Evolutionary conservation across 2,329 filamentous ascomycete genomes (phyloP).

Genomic region (Diaporthe citriasiana): DNA sequence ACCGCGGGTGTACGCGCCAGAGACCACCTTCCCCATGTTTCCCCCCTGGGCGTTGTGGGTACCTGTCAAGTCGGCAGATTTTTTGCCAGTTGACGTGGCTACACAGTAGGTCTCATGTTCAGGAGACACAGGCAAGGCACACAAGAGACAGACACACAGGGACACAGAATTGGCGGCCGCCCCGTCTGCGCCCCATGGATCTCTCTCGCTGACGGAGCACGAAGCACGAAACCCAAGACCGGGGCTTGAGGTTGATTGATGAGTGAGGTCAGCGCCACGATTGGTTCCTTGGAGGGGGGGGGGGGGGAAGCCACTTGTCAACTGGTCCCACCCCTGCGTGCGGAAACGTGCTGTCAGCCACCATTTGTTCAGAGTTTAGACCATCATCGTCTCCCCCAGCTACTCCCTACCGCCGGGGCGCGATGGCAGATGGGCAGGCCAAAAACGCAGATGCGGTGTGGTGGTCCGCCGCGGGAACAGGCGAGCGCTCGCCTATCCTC

Average conservation of each 20-base stretch:
- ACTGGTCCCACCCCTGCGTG: background rate
- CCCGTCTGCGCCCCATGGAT: background rate
- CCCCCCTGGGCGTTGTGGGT: constrained; percentile 24
- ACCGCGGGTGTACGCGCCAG: constrained; percentile 35
- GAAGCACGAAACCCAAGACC: constrained; percentile 12
- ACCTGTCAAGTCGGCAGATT: constrained; percentile 42
- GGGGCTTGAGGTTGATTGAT: constrained; percentile 11
- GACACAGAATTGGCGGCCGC: background rate
- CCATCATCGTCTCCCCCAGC: too few relatives aligned
- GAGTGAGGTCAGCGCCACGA: constrained; percentile 27
- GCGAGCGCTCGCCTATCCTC: constrained; percentile 36
- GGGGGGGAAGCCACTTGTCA: background rate
- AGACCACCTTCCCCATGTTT: constrained; percentile 34
- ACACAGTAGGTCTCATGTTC: constrained; percentile 17
- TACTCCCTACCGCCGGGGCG: background rate
- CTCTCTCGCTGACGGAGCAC: constrained; percentile 9
- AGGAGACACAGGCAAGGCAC: constrained; percentile 4
- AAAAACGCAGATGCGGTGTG: constrained; percentile 20
- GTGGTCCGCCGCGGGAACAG: constrained; percentile 27
- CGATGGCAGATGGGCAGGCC: background rate
- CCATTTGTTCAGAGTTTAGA: constrained; percentile 26
- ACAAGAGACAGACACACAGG: background rate
- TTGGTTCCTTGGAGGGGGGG: background rate
- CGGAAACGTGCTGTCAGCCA: constrained; percentile 39
- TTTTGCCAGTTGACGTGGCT: constrained; percentile 37